Percentiles rank a stretch among this genome's conserved stretches.
Conservation (phyloP, 1,284 basidiomycete genomes). For the Marasmius fiardii region DNA sequence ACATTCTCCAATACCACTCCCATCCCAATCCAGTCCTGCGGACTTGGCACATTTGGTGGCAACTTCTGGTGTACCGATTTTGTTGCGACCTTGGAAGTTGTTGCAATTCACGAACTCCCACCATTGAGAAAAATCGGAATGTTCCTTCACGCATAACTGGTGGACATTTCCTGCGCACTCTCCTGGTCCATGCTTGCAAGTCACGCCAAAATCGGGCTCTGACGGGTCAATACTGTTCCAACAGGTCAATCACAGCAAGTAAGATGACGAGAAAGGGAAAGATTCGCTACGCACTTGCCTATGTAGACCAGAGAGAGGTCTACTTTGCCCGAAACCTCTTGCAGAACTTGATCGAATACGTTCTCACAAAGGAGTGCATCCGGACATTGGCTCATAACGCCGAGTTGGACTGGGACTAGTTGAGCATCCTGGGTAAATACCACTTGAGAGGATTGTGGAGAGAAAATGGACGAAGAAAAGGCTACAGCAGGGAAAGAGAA, state of each 20-base stretch:
- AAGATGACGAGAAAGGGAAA: background rate
- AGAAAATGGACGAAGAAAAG: background rate
- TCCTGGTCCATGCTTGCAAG: constrained; percentile 72
- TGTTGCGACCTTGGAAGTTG: constrained; percentile 63
- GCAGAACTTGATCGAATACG: constrained; percentile 72
- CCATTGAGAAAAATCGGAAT: constrained; percentile 53
- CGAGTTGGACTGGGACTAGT: constrained; percentile 1
- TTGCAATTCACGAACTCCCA: constrained; percentile 77
- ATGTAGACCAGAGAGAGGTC: constrained; percentile 72
- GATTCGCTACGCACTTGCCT: constrained; percentile 51
- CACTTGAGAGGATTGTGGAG: background rate
- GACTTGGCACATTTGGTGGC: constrained; percentile 63
- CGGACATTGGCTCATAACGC: constrained; percentile 78
- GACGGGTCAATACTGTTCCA: constrained; percentile 54
- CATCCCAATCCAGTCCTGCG: constrained; percentile 63
- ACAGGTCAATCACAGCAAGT: background rate
- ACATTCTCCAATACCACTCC: constrained; percentile 19
- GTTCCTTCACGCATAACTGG: constrained; percentile 72
- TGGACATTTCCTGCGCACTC: constrained; percentile 90
- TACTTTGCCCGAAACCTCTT: constrained; percentile 60
- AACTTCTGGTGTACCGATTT: constrained; percentile 65
- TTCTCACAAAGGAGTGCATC: constrained; percentile 78
- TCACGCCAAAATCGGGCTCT: constrained; percentile 67
- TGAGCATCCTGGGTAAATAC: background rate
- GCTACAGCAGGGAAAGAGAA: background rate